Evolutionary conservation across 2,329 filamentous ascomycete species (phyloP).

Genomic region (Trichoderma brevicompactum): DNA sequence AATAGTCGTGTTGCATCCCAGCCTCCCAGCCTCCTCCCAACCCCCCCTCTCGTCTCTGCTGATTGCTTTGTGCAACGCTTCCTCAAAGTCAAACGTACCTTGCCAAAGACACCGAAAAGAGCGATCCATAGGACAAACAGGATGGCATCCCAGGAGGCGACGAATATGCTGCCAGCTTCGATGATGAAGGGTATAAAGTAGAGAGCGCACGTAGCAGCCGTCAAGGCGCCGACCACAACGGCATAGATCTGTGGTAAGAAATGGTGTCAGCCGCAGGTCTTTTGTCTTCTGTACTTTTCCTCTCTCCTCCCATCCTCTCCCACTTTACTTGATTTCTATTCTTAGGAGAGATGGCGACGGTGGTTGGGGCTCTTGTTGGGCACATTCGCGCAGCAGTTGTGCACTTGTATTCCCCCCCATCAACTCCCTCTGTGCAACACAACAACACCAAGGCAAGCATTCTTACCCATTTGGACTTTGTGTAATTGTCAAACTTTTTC

Average conservation of each 20-base stretch:
- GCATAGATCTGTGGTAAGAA: conserved; percentile 64
- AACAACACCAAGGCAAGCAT: neutral
- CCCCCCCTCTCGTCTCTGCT: neutral
- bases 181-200: conserved; percentile 68
- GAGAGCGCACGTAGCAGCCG: conserved; percentile 65
- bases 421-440: neutral
- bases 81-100: conserved; percentile 45
- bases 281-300: neutral
- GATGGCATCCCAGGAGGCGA: conserved; percentile 71
- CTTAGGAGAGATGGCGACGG: neutral
- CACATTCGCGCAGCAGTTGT: neutral
- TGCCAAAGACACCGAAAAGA: conserved; percentile 82
- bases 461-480: conserved; percentile 72
- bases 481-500: conserved; percentile 52
- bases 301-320: neutral
- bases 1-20: neutral
- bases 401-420: neutral
- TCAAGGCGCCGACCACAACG: conserved; percentile 68
- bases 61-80: neutral
- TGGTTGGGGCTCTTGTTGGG: neutral
- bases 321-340: neutral
- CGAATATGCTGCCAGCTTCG: conserved; percentile 50
- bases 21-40: neutral
- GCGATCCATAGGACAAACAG: conserved; percentile 80
- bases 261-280: conserved; percentile 12